Evolutionary conservation across 2,329 filamentous ascomycete species (phyloP).

Genomic region (Aciculosporium take): DNA sequence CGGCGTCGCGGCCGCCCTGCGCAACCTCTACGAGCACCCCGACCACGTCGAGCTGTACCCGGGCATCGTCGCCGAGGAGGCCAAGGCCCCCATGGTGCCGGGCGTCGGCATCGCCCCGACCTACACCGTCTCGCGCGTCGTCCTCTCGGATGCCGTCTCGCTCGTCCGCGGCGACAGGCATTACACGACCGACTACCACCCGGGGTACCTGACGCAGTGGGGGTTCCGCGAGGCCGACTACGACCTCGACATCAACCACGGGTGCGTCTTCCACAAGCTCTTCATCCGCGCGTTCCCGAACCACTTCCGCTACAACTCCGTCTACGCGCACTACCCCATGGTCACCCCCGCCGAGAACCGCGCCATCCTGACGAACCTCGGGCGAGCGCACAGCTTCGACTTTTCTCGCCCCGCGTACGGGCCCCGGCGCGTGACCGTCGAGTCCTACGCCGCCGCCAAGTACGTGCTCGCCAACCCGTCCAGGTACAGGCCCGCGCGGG

Average conservation of each 20-base stretch:
- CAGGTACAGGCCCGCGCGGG: conserved; percentile 53
- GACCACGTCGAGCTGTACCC: conserved; percentile 73
- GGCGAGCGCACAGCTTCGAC: conserved; percentile 53
- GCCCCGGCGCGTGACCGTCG: conserved; percentile 38
- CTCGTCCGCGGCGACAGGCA: conserved; percentile 65
- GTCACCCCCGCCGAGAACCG: conserved; percentile 56
- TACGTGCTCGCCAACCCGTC: conserved; percentile 45
- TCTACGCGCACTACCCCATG: conserved; percentile 72
- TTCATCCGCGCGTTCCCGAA: conserved; percentile 67
- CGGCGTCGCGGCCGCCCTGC: conserved; percentile 49
- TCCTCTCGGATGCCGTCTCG: conserved; percentile 66
- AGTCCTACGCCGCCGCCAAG: conserved; percentile 46
- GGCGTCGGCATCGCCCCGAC: conserved; percentile 63
- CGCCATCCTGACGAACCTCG: conserved; percentile 53
- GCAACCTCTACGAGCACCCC: conserved; percentile 59
- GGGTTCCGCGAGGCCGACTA: conserved; percentile 63
- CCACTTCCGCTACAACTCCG: conserved; percentile 62
- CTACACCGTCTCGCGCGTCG: conserved; percentile 63
- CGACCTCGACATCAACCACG: conserved; percentile 61
- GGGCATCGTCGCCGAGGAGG: conserved; percentile 61
- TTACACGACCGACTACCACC: conserved; percentile 65
- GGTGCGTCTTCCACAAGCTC: conserved; percentile 75
- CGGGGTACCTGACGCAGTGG: conserved; percentile 68
- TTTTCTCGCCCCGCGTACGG: conserved; percentile 46
- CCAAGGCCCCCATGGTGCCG: conserved; percentile 58